Percentiles rank a stretch among this genome's conserved stretches.
Evolutionary conservation across 2,329 filamentous ascomycete genomes (phyloP).

Genomic region (Sclerotinia nivalis): DNA sequence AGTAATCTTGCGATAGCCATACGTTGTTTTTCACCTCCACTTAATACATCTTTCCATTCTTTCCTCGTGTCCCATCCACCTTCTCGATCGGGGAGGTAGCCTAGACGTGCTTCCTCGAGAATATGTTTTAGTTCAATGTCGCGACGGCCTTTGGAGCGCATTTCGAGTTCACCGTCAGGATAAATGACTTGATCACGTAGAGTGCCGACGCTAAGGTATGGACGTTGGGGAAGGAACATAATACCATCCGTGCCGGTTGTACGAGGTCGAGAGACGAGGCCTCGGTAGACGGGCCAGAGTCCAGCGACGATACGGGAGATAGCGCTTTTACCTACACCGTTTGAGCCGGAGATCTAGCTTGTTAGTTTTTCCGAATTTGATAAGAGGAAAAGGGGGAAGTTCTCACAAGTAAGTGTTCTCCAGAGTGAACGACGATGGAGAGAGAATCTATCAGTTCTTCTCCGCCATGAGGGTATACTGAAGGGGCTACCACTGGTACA

Average conservation of each 20-base stretch:
- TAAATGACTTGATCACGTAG: conserved; percentile 97
- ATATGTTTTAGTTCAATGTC: conserved; percentile 78
- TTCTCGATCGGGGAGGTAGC: conserved; percentile 87
- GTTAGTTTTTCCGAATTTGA: conserved; percentile 20
- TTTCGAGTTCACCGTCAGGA: conserved; percentile 90
- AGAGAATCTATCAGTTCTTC: conserved; percentile 88
- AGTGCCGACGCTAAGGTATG: conserved; percentile 89
- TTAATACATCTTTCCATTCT: conserved; percentile 98
- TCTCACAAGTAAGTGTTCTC: conserved; percentile 78
- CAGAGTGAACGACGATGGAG: conserved; percentile 83
- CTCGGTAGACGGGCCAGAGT: conserved; percentile 94
- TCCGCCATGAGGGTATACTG: conserved; percentile 83
- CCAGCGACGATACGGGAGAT: conserved; percentile 87
- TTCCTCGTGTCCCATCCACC: conserved; percentile 96
- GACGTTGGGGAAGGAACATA: conserved; percentile 96
- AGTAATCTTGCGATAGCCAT: conserved; percentile 87
- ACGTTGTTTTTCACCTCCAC: conserved; percentile 94
- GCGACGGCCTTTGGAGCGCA: conserved; percentile 76
- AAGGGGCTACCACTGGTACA: conserved; percentile 87
- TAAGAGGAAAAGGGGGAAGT: conserved; percentile 6
- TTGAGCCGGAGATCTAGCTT: conserved; percentile 80
- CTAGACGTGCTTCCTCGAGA: conserved; percentile 80
- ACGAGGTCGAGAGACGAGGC: conserved; percentile 85
- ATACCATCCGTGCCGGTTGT: conserved; percentile 82
- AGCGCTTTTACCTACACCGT: conserved; percentile 90